A percentile compares a stretch with the other conserved stretches of the same genome.
Evolutionary conservation across 768 basidiomycete genomes (phyloP).

Genomic region (Atractiella rhizophila): DNA sequence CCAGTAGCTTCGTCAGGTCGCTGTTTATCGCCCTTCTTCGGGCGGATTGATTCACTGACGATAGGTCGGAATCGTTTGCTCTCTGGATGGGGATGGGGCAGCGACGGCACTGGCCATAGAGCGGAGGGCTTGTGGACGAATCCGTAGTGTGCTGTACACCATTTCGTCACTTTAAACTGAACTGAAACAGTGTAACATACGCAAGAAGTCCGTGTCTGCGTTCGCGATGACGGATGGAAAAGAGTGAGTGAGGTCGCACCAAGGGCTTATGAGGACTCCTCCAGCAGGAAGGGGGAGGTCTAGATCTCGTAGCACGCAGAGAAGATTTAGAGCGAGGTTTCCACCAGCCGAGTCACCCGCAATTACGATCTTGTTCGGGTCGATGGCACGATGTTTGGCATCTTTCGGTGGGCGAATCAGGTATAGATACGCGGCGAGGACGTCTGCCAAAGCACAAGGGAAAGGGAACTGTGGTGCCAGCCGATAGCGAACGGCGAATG

Average conservation of each 20-base stretch:
- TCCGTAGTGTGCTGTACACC: conserved; percentile 18
- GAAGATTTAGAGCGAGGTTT: conserved; percentile 51
- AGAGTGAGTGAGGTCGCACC: conserved; percentile 74
- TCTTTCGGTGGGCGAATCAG: conserved; percentile 63
- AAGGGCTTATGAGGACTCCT: conserved; percentile 69
- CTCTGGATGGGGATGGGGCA: too few species aligned
- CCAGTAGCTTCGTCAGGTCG: neutral
- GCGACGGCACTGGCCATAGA: conserved; percentile 22
- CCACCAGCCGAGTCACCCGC: conserved; percentile 88
- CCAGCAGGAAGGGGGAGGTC: conserved; percentile 64
- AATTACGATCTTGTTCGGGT: conserved; percentile 56
- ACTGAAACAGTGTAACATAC: conserved; percentile 1
- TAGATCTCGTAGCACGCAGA: conserved; percentile 60
- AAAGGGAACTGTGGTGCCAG: conserved; percentile 95
- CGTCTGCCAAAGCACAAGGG: conserved; percentile 51
- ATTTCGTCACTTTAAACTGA: neutral
- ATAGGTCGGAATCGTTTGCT: too few species aligned
- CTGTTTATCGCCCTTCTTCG: too few species aligned
- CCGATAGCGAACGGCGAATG: conserved; percentile 27
- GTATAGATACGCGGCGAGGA: conserved; percentile 68
- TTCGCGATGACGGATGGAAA: conserved; percentile 72
- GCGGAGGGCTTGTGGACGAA: conserved; percentile 24
- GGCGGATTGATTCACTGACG: too few species aligned
- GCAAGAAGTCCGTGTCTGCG: conserved; percentile 38
- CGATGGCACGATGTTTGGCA: conserved; percentile 49